Conservation (phyloP, 306 rosid genomes). For the Acacia crassicarpa region DNA sequence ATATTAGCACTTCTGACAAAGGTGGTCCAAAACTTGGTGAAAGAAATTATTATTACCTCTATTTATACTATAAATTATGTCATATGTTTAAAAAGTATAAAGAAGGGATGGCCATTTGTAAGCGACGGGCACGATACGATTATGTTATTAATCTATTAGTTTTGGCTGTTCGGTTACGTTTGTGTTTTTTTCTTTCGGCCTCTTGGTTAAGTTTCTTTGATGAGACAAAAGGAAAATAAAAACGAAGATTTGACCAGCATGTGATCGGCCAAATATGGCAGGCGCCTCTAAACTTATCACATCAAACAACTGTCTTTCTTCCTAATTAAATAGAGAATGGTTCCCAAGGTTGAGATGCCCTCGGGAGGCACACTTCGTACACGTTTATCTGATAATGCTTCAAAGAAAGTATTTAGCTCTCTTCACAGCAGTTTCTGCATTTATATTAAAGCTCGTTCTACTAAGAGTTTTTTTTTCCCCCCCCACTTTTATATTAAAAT, state of each 20-base stretch:
- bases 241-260: neutral
- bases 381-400: too few species aligned
- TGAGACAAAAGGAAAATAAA: neutral
- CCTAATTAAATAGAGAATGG: neutral
- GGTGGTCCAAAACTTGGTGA: neutral
- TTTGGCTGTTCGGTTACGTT: neutral
- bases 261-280: neutral
- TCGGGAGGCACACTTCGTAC: too few species aligned
- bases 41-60: neutral
- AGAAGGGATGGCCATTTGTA: neutral
- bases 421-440: too few species aligned
- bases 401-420: too few species aligned
- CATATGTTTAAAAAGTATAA: too few species aligned
- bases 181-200: neutral
- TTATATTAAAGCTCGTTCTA: too few species aligned
- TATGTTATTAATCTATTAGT: too few species aligned
- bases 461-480: too few species aligned
- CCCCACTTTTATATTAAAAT: too few species aligned
- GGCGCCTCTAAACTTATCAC: neutral
- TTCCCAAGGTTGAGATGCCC: too few species aligned
- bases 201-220: neutral
- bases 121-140: neutral
- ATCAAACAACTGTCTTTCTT: neutral
- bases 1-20: too few species aligned
- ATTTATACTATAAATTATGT: too few species aligned